Conservation (phyloP, 2,329 filamentous ascomycete species). For the Biscogniauxia sp. region DNA sequence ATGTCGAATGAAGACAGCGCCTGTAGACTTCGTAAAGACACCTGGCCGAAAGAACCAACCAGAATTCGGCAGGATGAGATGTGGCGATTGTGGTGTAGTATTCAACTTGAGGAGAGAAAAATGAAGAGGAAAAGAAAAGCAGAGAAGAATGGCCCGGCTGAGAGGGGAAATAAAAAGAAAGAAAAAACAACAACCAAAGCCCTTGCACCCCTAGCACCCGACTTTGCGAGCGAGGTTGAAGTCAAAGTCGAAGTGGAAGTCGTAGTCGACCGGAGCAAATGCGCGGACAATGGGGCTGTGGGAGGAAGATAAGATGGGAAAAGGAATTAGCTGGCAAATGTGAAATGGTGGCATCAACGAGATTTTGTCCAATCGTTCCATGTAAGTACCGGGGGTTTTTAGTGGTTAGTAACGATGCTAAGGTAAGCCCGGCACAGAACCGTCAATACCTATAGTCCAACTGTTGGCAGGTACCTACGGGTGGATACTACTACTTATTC, state of each 20-base stretch:
- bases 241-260: neutral
- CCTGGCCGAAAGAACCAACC: neutral
- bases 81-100: neutral
- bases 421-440: neutral
- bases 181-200: neutral
- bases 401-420: neutral
- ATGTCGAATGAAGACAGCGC: neutral
- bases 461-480: no score
- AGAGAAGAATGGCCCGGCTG: neutral
- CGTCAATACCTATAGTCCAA: neutral
- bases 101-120: neutral
- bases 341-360: constrained; percentile 4
- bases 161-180: neutral
- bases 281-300: neutral
- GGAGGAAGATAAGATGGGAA: neutral
- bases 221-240: neutral
- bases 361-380: constrained; percentile 2
- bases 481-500: neutral
- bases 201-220: neutral
- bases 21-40: neutral
- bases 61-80: neutral
- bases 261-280: neutral
- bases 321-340: neutral
- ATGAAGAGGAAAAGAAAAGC: neutral
- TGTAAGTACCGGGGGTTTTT: neutral